Percentiles rank a stretch among this genome's conserved stretches.
These are phyloP conservation scores for Anisodus tanguticus DNA, from an alignment of 257 asterid species.

Conservation along the genomic window DNA sequence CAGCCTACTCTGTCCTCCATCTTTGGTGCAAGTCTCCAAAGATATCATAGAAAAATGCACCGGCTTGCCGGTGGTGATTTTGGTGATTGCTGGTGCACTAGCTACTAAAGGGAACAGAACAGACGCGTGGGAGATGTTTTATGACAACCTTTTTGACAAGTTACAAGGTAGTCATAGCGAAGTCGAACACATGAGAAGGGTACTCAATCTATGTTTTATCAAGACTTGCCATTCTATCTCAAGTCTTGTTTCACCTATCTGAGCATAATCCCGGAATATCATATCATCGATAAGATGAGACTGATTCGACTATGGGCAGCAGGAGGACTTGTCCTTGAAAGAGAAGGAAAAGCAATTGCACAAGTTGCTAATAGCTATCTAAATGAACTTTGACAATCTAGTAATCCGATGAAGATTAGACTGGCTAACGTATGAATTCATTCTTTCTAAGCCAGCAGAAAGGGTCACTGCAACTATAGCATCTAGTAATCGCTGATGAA, in stretches of 20 bases:
- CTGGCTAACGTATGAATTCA: constrained; percentile 25
- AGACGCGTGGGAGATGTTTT: constrained; percentile 35
- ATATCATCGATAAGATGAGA: constrained; percentile 28
- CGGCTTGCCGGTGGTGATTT: constrained; percentile 41
- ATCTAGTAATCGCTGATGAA: constrained; percentile 21
- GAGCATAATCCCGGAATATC: constrained; percentile 35
- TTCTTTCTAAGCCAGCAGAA: constrained; percentile 29
- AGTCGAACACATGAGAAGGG: constrained; percentile 30
- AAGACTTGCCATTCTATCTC: constrained; percentile 40
- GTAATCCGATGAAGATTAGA: too few species aligned
- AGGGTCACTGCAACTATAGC: constrained; percentile 28
- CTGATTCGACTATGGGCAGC: constrained; percentile 38
- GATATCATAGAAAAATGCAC: constrained; percentile 33
- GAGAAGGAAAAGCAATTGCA: constrained; percentile 26
- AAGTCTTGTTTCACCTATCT: constrained; percentile 38
- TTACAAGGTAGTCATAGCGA: constrained; percentile 24
- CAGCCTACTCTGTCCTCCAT: constrained; percentile 24
- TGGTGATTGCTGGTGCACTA: constrained; percentile 37
- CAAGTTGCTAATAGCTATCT: constrained; percentile 39
- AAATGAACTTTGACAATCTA: too few species aligned
- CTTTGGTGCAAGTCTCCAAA: constrained; percentile 20
- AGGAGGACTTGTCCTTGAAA: constrained; percentile 34
- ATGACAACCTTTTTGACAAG: constrained; percentile 30
- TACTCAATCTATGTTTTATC: constrained; percentile 36
- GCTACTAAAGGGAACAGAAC: constrained; percentile 29